A percentile compares a stretch with the other conserved stretches of the same genome.
Evolutionary conservation across 805 yeast species (phyloP).

Genomic region (Wickerhamomyces tratensis): DNA sequence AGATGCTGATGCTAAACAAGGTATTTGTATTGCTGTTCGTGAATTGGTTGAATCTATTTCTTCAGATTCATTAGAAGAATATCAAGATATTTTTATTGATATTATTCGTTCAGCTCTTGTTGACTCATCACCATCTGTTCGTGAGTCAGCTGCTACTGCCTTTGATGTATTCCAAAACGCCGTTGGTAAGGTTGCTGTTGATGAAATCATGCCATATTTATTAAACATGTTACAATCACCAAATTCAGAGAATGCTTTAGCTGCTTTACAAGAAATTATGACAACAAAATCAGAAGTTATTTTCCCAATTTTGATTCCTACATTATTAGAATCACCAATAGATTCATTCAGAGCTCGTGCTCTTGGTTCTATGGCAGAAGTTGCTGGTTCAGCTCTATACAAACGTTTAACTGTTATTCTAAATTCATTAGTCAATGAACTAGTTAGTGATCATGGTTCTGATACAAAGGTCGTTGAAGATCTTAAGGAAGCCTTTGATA

Average conservation of each 20-base stretch:
- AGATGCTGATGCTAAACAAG: slow-evolving; percentile 85
- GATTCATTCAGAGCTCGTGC: slow-evolving; percentile 82
- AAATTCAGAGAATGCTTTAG: slow-evolving; percentile 65
- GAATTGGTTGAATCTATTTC: slow-evolving; percentile 76
- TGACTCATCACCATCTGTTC: slow-evolving; percentile 62
- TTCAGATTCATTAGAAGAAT: slow-evolving; percentile 46
- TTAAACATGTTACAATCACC: slow-evolving; percentile 55
- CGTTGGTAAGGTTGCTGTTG: slow-evolving; percentile 79
- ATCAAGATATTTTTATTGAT: slow-evolving; percentile 58
- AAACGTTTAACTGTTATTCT: slow-evolving; percentile 65
- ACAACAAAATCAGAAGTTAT: slow-evolving; percentile 81
- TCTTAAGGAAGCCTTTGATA: slow-evolving; percentile 48
- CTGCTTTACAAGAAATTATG: slow-evolving; percentile 89
- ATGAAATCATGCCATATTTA: slow-evolving; percentile 79
- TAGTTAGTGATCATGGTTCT: slow-evolving; percentile 27
- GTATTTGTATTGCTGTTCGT: slow-evolving; percentile 88
- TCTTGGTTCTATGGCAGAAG: slow-evolving; percentile 77
- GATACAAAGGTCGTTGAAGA: slow-evolving; percentile 28
- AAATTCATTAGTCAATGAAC: slow-evolving; percentile 58
- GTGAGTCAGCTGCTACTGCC: slow-evolving; percentile 87
- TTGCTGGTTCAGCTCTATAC: slow-evolving; percentile 78
- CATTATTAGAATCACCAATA: slow-evolving; percentile 73
- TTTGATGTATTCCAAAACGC: slow-evolving; percentile 80
- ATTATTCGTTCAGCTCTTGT: slow-evolving; percentile 74
- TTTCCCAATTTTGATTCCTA: slow-evolving; percentile 88